Percentiles rank a stretch among this genome's conserved stretches.
Evolutionary conservation across 371 early-diverging fungal species (phyloP).

Genomic region (Funneliformis caledonium): DNA sequence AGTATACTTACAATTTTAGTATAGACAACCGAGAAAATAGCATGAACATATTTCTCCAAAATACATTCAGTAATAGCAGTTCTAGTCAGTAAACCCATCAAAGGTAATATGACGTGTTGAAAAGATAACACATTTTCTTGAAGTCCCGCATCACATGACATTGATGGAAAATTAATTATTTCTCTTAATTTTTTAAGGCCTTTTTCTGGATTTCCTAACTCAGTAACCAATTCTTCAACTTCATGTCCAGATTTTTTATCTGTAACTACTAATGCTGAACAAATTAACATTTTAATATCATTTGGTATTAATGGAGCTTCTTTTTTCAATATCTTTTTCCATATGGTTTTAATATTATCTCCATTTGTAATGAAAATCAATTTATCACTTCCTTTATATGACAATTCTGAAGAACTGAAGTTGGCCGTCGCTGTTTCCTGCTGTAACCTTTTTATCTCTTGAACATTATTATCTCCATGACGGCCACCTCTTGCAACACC

Average conservation of each 20-base stretch:
- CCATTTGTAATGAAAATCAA: not conserved
- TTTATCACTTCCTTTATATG: not conserved
- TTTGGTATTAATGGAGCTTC: not conserved
- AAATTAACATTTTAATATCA: slow-evolving; percentile 7
- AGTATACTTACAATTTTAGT: not conserved
- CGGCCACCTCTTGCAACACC: too few species aligned
- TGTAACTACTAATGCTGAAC: slow-evolving; percentile 1
- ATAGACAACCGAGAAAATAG: slow-evolving; percentile 20
- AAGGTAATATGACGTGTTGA: slow-evolving; percentile 29
- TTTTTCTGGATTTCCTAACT: slow-evolving; percentile 4
- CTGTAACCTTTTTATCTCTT: too few species aligned
- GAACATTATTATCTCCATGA: too few species aligned
- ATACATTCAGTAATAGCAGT: not conserved
- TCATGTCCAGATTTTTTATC: not conserved
- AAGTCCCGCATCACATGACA: slow-evolving; percentile 27
- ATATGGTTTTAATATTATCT: not conserved
- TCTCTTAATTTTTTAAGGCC: too few species aligned
- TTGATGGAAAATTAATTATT: not conserved
- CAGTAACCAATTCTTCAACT: slow-evolving; percentile 20
- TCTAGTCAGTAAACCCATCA: slow-evolving; percentile 22
- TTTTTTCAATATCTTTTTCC: not conserved
- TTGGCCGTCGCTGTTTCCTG: too few species aligned
- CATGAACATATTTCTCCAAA: not conserved
- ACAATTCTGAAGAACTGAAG: too few species aligned
- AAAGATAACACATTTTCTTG: not conserved